Base-by-base conservation (phyloP, 1,284 basidiomycete genomes). In the Puccinia horiana region DNA sequence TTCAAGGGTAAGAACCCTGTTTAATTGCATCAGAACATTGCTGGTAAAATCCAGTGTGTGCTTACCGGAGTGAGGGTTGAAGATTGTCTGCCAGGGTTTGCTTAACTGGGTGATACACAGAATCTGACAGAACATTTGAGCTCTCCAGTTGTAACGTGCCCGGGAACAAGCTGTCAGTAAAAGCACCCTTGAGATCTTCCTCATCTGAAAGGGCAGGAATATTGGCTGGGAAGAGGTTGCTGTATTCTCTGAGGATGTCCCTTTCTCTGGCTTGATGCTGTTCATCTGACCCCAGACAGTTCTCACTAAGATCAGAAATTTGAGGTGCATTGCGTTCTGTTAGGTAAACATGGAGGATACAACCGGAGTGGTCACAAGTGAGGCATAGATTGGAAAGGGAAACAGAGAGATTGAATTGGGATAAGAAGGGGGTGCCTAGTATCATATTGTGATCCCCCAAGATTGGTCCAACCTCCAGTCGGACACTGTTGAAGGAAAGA, bases 361-460 rank as follows among this genome's bases (percentile, higher is more conserved):
- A 11, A 20, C 11, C 4, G 8, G 49, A 20, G 18, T 9, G 11
- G 11, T 49, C 44, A 49, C 70, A 73, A 44, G 18, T 4, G 3
- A 73, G 2, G 11, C 14, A 26, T 8, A 42, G 69, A 3, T 44
- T 42, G 47, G 69, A 72, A 37, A 54, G n/a, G 23, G 49, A 75
- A 20, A 75, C 54, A 54, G 2, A 75, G 26, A 20, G 35, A 2
- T n/a, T n/a, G 47, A 75, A 75, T 2, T 12, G 26, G 23, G 47
- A 37, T 20, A 75, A 26, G 29, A 75, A 75, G 1, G 49, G 44
- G 29, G 32, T 75, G 1, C 72, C 72, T 4, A 75, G n/a, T 5
- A 75, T 75, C 72, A 75, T 54, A 23, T 75, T 49, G 26, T 54
- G 29, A 49, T 47, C 8, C 26, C 70, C 70, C 4, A 2, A 16